Percentiles rank a stretch among this genome's conserved stretches.
Conservation (phyloP, 192 early-diverging fungal species). For the Coemansia reversa region DNA sequence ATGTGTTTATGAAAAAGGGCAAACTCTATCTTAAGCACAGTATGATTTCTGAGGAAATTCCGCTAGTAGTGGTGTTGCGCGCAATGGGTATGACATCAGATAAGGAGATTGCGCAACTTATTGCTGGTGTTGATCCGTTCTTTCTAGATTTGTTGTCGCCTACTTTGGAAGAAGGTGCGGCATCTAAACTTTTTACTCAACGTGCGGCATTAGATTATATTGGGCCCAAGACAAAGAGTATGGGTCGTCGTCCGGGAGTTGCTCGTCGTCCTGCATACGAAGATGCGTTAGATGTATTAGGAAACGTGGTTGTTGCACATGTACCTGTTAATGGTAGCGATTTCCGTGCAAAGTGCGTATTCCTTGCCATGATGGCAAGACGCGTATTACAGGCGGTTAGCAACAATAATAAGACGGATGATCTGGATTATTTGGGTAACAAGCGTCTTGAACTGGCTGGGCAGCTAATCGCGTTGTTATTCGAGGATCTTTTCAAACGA, state of each 20-base stretch:
- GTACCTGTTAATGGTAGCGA: conserved; percentile 86
- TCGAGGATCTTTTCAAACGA: conserved; percentile 97
- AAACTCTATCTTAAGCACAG: conserved; percentile 88
- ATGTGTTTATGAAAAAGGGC: conserved; percentile 66
- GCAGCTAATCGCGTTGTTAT: conserved; percentile 87
- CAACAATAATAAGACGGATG: conserved; percentile 81
- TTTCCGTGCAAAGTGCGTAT: conserved; percentile 89
- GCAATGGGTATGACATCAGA: conserved; percentile 94
- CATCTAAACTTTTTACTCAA: conserved; percentile 80
- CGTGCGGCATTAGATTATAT: conserved; percentile 89
- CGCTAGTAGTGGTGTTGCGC: conserved; percentile 84
- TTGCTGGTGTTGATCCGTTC: conserved; percentile 83
- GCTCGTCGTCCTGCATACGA: conserved; percentile 64
- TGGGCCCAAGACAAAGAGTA: conserved; percentile 70
- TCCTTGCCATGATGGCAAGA: conserved; percentile 91
- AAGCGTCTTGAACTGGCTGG: conserved; percentile 98
- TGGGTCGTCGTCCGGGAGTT: conserved; percentile 56
- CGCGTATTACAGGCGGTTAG: conserved; percentile 84
- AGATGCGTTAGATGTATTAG: conserved; percentile 84
- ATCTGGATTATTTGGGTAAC: conserved; percentile 98
- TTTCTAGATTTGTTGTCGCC: conserved; percentile 81
- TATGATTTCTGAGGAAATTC: conserved; percentile 81
- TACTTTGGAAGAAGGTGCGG: conserved; percentile 81
- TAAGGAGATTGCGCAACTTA: conserved; percentile 90
- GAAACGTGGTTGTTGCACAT: conserved; percentile 84